Evolutionary conservation across 768 basidiomycete species (phyloP).

Genomic region (Nevesoporus exiguus): DNA sequence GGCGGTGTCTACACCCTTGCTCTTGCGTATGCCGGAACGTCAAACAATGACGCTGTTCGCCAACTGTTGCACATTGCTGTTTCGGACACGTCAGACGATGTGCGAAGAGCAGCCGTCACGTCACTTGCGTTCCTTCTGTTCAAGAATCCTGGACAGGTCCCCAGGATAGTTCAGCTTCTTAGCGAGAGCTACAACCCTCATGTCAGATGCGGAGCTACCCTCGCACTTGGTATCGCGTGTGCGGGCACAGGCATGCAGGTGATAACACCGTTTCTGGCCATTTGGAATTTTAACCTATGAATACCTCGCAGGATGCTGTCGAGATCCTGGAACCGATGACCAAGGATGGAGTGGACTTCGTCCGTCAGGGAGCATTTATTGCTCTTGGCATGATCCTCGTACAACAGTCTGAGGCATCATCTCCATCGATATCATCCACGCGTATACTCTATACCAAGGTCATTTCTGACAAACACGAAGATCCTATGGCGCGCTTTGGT

Average conservation of each 20-base stretch:
- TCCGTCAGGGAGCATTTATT: conserved; percentile 95
- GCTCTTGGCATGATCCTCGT: conserved; percentile 96
- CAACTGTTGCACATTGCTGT: conserved; percentile 94
- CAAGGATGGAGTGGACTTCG: conserved; percentile 96
- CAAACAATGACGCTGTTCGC: conserved; percentile 90
- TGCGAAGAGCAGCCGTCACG: conserved; percentile 94
- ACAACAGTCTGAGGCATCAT: conserved; percentile 90
- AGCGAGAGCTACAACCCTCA: conserved; percentile 99
- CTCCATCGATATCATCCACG: conserved; percentile 73
- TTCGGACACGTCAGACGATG: conserved; percentile 97
- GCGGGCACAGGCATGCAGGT: conserved; percentile 96
- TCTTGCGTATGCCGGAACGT: conserved; percentile 93
- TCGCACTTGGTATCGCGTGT: conserved; percentile 95
- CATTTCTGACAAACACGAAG: conserved; percentile 94
- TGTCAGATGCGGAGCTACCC: conserved; percentile 93
- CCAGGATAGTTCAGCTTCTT: conserved; percentile 92
- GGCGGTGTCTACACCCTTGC: conserved; percentile 97
- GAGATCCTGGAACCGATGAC: conserved; percentile 98
- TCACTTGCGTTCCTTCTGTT: conserved; percentile 94
- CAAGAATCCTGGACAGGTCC: conserved; percentile 95
- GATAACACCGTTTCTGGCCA: conserved; percentile 14
- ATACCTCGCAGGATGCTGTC: conserved; percentile 72
- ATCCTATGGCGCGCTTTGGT: conserved; percentile 97
- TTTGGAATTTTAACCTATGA: background rate
- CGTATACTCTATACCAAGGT: conserved; percentile 89